Percentiles rank a stretch among this genome's conserved stretches.
phyloP scores from a whole-genome alignment of 2,329 filamentous ascomycete genomes.

The Diaporthe sp. region DNA sequence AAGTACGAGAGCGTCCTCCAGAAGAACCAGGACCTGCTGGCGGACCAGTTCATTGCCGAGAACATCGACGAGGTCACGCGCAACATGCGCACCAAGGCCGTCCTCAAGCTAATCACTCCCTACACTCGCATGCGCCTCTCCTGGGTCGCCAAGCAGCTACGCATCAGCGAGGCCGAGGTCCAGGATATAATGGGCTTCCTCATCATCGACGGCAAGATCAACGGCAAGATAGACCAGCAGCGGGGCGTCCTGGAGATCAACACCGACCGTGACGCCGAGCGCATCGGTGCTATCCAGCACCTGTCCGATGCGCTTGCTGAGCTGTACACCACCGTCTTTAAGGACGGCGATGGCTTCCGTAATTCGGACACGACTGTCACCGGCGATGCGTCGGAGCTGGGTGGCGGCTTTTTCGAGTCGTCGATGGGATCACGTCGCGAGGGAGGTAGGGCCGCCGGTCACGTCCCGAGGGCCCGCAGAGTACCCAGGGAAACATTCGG shows the following conservation, averaged over 20 bases:
- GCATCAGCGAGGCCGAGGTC: conserved; percentile 87
- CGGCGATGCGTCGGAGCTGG: conserved; percentile 38
- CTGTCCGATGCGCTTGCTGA: conserved; percentile 78
- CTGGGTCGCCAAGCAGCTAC: conserved; percentile 90
- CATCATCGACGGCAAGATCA: conserved; percentile 89
- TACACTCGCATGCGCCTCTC: conserved; percentile 91
- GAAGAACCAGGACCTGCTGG: conserved; percentile 88
- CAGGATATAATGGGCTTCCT: conserved; percentile 96
- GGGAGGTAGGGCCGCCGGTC: not conserved
- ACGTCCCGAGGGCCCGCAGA: not conserved
- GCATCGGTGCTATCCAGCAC: conserved; percentile 77
- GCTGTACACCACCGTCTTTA: conserved; percentile 80
- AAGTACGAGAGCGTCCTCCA: conserved; percentile 89
- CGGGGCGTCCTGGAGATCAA: conserved; percentile 86
- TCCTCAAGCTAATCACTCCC: conserved; percentile 92
- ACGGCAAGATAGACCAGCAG: conserved; percentile 91
- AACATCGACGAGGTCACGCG: conserved; percentile 99
- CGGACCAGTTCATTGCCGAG: conserved; percentile 96
- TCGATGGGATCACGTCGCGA: not conserved
- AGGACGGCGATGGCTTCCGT: conserved; percentile 80
- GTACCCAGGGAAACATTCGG: conserved; percentile 24
- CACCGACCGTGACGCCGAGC: conserved; percentile 78
- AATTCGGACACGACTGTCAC: conserved; percentile 42
- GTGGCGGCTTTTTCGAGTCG: conserved; percentile 29
- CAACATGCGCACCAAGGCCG: conserved; percentile 96